Evolutionary conservation across 345 rosid genomes (phyloP).

Genomic region (Kandelia obovata): DNA sequence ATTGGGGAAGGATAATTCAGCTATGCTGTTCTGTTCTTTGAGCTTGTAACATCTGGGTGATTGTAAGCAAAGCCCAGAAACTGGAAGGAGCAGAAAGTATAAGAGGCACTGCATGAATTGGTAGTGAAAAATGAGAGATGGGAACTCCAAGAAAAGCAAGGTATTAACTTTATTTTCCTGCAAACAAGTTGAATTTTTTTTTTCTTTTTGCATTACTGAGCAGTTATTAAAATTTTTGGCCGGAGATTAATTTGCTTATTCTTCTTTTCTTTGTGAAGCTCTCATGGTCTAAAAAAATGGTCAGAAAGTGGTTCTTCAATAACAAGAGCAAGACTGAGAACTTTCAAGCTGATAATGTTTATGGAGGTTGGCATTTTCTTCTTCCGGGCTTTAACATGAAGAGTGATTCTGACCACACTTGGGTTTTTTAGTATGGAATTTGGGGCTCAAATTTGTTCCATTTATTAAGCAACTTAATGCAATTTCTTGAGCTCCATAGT

Average conservation of each 20-base stretch:
- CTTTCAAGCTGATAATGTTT: constrained; percentile 75
- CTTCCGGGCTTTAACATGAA: constrained; percentile 13
- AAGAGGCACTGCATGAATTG: constrained; percentile 36
- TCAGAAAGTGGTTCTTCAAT: constrained; percentile 88
- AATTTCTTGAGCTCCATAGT: constrained; percentile 2
- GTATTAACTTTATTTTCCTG: constrained; percentile 34
- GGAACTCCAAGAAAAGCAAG: constrained; percentile 84
- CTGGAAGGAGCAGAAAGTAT: constrained; percentile 16
- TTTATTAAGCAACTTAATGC: neutral
- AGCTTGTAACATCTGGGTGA: constrained; percentile 21
- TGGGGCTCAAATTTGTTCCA: constrained; percentile 1
- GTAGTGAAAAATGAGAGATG: constrained; percentile 75
- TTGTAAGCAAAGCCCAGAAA: constrained; percentile 18
- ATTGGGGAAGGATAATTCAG: constrained; percentile 16
- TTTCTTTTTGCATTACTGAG: constrained; percentile 5
- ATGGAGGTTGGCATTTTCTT: constrained; percentile 48
- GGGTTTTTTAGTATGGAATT: neutral
- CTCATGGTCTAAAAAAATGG: constrained; percentile 94
- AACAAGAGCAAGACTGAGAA: constrained; percentile 83
- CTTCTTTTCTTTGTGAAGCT: constrained; percentile 47
- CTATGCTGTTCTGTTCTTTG: constrained; percentile 12
- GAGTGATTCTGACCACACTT: neutral
- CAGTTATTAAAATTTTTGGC: neutral
- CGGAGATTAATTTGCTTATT: neutral
- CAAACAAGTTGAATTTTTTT: constrained; percentile 9